Conservation (phyloP, 2,329 filamentous ascomycete species). For the Colletotrichum sp. region DNA sequence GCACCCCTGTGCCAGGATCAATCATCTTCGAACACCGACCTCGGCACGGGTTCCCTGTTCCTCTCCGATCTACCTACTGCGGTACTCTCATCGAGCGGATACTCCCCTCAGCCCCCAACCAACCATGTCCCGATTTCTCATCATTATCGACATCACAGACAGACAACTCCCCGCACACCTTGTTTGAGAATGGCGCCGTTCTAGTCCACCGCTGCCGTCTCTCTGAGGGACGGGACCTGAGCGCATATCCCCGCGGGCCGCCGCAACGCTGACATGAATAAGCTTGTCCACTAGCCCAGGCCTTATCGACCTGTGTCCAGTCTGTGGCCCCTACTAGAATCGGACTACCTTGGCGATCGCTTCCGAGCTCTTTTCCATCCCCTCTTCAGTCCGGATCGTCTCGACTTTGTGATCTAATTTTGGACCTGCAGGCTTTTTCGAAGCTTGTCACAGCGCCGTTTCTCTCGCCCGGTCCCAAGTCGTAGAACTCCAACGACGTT, state of each 20-base stretch:
- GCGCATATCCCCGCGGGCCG: slow-evolving; percentile 2
- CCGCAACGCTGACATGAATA: slow-evolving; percentile 2
- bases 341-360: neutral
- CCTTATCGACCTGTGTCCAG: neutral
- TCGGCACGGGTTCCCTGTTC: neutral
- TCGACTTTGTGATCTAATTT: slow-evolving; percentile 10
- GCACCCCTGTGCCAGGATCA: neutral
- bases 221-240: neutral
- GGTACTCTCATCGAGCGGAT: neutral
- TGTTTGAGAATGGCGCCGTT: neutral
- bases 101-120: neutral
- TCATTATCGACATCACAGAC: neutral
- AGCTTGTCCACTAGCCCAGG: slow-evolving; percentile 10
- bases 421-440: neutral
- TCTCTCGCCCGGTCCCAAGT: neutral
- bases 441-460: neutral
- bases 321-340: neutral
- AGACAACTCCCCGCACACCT: neutral
- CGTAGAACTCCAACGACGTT: neutral
- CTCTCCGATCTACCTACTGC: neutral
- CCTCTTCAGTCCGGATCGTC: slow-evolving; percentile 1
- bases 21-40: neutral
- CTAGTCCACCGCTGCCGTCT: neutral
- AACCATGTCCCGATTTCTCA: neutral
- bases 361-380: neutral